phyloP scores from a whole-genome alignment of 2,329 filamentous ascomycete species.

The Colletotrichum costaricense region DNA sequence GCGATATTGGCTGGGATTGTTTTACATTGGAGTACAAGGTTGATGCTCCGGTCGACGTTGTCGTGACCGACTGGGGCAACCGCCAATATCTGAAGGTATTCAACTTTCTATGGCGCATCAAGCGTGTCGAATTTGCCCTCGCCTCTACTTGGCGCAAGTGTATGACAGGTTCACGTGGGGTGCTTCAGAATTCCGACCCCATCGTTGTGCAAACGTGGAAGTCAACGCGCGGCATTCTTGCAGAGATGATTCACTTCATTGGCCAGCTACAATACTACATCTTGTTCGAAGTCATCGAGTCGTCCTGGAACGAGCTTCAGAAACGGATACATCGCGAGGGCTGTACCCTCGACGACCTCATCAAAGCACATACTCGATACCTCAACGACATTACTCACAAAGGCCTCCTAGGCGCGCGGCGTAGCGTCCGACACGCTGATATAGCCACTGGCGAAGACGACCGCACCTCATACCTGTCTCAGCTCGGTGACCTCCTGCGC shows the following conservation, averaged over 20 bases:
- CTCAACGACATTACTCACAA: constrained; percentile 96
- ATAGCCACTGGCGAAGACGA: constrained; percentile 69
- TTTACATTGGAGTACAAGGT: constrained; percentile 99
- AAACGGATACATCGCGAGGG: constrained; percentile 84
- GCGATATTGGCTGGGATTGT: constrained; percentile 98
- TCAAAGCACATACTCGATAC: constrained; percentile 90
- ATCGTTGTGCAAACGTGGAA: constrained; percentile 88
- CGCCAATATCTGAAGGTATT: constrained; percentile 99
- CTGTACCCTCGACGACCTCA: constrained; percentile 94
- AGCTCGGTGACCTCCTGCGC: constrained; percentile 92
- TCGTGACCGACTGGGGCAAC: constrained; percentile 94
- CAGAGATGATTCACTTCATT: constrained; percentile 99
- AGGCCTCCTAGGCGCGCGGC: constrained; percentile 84
- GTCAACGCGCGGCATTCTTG: constrained; percentile 84
- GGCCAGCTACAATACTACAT: constrained; percentile 99
- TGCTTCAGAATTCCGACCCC: constrained; percentile 79
- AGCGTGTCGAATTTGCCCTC: constrained; percentile 95
- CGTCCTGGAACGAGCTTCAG: constrained; percentile 92
- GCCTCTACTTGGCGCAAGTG: constrained; percentile 92
- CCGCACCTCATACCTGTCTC: constrained; percentile 82
- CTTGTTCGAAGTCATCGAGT: constrained; percentile 97
- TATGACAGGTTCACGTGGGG: constrained; percentile 95
- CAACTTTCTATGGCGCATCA: constrained; percentile 98
- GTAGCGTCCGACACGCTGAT: constrained; percentile 53
- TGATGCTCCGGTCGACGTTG: constrained; percentile 94